Evolutionary conservation across 805 yeast species (phyloP).

Genomic region (Debaryomyces hansenii): DNA sequence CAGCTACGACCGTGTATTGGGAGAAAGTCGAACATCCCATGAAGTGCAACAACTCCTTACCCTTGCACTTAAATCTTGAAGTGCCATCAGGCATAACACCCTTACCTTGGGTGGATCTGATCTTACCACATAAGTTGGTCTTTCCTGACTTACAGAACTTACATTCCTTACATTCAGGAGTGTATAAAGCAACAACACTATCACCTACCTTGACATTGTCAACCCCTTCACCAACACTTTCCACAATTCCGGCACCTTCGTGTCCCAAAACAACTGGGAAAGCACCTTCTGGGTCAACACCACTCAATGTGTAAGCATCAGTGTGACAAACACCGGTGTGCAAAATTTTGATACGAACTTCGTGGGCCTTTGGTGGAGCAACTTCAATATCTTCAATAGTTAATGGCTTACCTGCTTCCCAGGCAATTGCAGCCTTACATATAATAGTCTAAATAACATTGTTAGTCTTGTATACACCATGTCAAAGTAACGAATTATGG

Average conservation of each 20-base stretch:
- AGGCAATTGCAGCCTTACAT: slow-evolving; percentile 96
- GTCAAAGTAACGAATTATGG: neutral
- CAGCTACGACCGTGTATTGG: slow-evolving; percentile 97
- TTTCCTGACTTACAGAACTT: slow-evolving; percentile 93
- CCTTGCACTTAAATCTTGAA: slow-evolving; percentile 80
- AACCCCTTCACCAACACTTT: slow-evolving; percentile 92
- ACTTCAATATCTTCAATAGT: slow-evolving; percentile 86
- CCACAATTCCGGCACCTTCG: slow-evolving; percentile 98
- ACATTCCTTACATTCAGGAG: slow-evolving; percentile 95
- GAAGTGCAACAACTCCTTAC: slow-evolving; percentile 82
- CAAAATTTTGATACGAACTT: slow-evolving; percentile 85
- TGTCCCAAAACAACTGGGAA: slow-evolving; percentile 95
- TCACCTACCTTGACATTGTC: slow-evolving; percentile 90
- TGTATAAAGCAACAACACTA: slow-evolving; percentile 88
- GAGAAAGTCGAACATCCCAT: slow-evolving; percentile 99
- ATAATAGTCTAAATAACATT: slow-evolving; percentile 53
- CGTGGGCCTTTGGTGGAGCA: slow-evolving; percentile 93
- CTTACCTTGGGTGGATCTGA: slow-evolving; percentile 96
- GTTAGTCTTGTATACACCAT: neutral
- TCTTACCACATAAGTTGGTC: slow-evolving; percentile 94
- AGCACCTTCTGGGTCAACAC: slow-evolving; percentile 94
- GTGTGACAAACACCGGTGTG: slow-evolving; percentile 98
- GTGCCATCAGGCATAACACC: slow-evolving; percentile 99
- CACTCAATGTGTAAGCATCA: slow-evolving; percentile 94
- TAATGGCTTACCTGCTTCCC: slow-evolving; percentile 89